Evolutionary conservation across 2,329 filamentous ascomycete species (phyloP), one percentile per base, ranked within the genome.

Genomic region (Claviceps sp.): DNA sequence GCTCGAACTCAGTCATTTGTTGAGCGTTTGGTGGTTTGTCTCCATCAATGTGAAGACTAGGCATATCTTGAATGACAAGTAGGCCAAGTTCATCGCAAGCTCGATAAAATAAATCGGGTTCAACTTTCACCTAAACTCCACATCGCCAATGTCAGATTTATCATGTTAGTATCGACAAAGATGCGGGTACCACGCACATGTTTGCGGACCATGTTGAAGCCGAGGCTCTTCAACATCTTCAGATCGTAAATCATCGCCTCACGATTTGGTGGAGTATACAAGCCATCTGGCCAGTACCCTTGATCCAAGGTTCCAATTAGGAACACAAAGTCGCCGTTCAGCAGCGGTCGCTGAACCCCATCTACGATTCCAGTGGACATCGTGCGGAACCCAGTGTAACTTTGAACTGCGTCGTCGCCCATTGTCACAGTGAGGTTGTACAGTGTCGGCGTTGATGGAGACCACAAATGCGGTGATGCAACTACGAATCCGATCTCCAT

Each of bases 61-160:
- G 83, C 84, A 87, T 87, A 55, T 87, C 84, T 61, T 87, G 84
- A 47, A 87, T 80, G 5, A 87, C 73, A 26, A 87, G 63, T 16
- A 86, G 63, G 1, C 84, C 84, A 1, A 87, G 64, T 54, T 80
- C 71, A 48, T 87, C 84, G 53, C 80, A 84, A 4, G 83, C 81
- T 17, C 76, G 74, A 61, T 87, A 87, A 62, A 82, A 87, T 6
- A 87, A 63, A 13, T 81, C 80, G 0, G 78, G 73, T 58, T 85
- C 82, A 6, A 85, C 71, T 65, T 86, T 86, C 68, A 85, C 82
- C 77, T 69, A 17, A 16, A 37, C 1, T 38, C 8, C 6, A 42
- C 11, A 26, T 41, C 17, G n/a, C 41, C 34, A 47, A 34, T 34
- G 26, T 30, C 26, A 30, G 26, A 30, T 30, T 30, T 10, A 30